phyloP scores from a whole-genome alignment of 2,329 filamentous ascomycete species.

The Ceratocystis cacaofunesta region DNA sequence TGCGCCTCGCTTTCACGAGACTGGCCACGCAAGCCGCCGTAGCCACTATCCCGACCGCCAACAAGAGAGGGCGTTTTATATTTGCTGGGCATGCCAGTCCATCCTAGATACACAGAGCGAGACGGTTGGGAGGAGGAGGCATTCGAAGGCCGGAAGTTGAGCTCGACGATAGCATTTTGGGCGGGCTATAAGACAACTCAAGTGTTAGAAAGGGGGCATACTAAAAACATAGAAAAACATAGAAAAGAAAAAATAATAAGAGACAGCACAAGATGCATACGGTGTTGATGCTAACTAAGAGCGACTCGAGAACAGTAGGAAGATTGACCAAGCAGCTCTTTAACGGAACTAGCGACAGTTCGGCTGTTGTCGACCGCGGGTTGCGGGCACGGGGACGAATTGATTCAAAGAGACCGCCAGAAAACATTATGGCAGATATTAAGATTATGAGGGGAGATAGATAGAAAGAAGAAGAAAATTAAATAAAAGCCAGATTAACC shows the following conservation, averaged over 20 bases:
- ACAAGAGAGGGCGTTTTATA: slow-evolving; percentile 60
- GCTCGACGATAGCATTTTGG: slow-evolving; percentile 92
- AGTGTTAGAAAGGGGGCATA: slow-evolving; percentile 19
- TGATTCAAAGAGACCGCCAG: slow-evolving; percentile 14
- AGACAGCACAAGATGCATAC: slow-evolving; percentile 35
- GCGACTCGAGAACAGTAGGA: slow-evolving; percentile 64
- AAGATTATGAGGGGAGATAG: background rate
- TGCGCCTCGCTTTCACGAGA: slow-evolving; percentile 53
- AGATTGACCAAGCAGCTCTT: slow-evolving; percentile 95
- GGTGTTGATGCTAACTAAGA: slow-evolving; percentile 80
- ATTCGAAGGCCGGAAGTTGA: slow-evolving; percentile 48
- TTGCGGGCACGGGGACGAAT: slow-evolving; percentile 27
- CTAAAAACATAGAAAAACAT: background rate
- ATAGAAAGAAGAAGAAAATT: background rate
- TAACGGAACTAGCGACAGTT: slow-evolving; percentile 71
- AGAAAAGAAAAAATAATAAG: slow-evolving; percentile 12
- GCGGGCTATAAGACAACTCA: slow-evolving; percentile 44
- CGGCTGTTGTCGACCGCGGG: slow-evolving; percentile 54
- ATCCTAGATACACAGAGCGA: slow-evolving; percentile 73
- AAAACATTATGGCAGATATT: slow-evolving; percentile 12
- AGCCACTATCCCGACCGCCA: slow-evolving; percentile 50
- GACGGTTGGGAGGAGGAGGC: slow-evolving; percentile 30
- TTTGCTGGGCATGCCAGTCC: slow-evolving; percentile 97
- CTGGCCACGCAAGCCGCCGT: slow-evolving; percentile 43
- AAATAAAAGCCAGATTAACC: background rate